These are phyloP conservation scores for Prunus yedoensis DNA, from an alignment of 331 rosid species.

Conservation along the genomic window DNA sequence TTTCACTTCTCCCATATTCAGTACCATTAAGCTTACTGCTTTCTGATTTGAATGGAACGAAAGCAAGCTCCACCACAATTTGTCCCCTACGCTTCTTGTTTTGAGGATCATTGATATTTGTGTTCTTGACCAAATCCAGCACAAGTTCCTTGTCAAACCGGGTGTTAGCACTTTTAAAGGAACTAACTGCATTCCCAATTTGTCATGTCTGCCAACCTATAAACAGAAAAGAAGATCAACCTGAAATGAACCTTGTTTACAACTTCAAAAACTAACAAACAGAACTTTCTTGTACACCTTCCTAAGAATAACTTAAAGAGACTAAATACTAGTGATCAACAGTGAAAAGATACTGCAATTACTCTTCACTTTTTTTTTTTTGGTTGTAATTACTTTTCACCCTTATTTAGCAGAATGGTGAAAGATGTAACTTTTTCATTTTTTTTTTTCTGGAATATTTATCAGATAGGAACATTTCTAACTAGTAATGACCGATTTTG, in stretches of 20 bases:
- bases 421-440: not conserved
- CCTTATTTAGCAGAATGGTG: not conserved
- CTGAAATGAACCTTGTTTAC: not conserved
- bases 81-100: constrained; percentile 68
- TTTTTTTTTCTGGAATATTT: not conserved
- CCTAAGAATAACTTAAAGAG: not conserved
- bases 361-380: not conserved
- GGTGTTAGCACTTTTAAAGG: constrained; percentile 68
- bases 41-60: constrained; percentile 71
- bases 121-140: constrained; percentile 74
- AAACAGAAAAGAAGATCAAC: not conserved
- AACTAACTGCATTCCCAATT: constrained; percentile 77
- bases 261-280: not conserved
- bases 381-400: not conserved
- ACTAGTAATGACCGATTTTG: not conserved
- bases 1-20: constrained; percentile 35
- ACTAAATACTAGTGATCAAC: not conserved
- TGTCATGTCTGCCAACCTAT: constrained; percentile 87
- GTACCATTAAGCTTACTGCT: constrained; percentile 44
- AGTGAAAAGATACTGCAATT: not conserved
- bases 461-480: not conserved
- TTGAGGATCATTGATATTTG: constrained; percentile 54
- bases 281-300: not conserved
- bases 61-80: constrained; percentile 69
- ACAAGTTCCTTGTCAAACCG: constrained; percentile 51